phyloP scores from a whole-genome alignment of 2,329 filamentous ascomycete species.

The Curvularia verruculosa region DNA sequence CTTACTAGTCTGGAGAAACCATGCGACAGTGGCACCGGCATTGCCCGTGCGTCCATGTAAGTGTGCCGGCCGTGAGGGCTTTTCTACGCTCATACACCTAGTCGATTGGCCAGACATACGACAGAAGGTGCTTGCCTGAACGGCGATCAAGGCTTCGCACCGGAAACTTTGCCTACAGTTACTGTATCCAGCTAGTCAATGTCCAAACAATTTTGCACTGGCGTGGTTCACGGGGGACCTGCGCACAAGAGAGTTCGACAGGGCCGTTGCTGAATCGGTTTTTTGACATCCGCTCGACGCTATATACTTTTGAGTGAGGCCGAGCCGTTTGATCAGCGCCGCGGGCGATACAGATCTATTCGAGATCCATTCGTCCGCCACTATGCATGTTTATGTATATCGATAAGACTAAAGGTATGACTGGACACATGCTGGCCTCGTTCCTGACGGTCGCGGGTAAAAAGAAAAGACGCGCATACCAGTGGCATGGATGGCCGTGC shows the following conservation, averaged over 20 bases:
- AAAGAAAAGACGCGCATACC: background rate
- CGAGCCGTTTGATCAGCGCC: background rate
- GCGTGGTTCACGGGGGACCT: background rate
- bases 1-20: background rate
- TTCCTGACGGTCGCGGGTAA: background rate
- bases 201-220: background rate
- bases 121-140: background rate
- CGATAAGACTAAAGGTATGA: background rate
- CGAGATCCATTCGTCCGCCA: background rate
- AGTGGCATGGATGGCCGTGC: background rate
- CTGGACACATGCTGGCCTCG: background rate
- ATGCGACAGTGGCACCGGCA: constrained; percentile 4
- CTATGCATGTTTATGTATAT: too few species aligned
- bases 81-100: background rate
- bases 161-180: background rate
- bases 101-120: background rate
- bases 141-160: background rate
- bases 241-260: background rate
- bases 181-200: background rate
- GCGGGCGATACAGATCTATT: background rate
- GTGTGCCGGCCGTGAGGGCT: background rate
- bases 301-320: background rate
- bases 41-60: constrained; percentile 5
- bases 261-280: background rate
- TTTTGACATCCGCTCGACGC: background rate